Base-by-base conservation (phyloP, 2,329 filamentous ascomycete genomes). In the Trichoderma breve region DNA sequence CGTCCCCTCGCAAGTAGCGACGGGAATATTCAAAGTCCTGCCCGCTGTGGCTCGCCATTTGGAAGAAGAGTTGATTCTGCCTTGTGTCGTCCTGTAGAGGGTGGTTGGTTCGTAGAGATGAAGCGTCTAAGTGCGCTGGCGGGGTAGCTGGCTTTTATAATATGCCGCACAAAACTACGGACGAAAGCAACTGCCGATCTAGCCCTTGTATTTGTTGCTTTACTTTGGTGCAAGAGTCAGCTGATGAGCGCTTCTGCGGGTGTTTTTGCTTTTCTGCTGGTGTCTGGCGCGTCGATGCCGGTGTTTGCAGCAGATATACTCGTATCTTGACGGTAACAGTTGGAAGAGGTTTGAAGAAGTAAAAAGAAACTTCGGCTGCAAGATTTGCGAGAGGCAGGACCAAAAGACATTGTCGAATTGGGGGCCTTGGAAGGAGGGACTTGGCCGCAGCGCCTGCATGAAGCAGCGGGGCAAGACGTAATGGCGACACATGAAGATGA, bases 1-100 rank as follows among this genome's bases (percentile, higher is more conserved):
- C 84, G 72, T 88, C 86, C 73, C 88, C 87, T 70, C 86, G 85
- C 79, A 87, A 84, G 77, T 88, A 84, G 73, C 85, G 85, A 73
- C 84, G 82, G 82, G 83, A 77, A 24, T 71, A 58, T 70, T 87
- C 84, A 76, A 81, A 82, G 58, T 89, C 87, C 77, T 89, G 88
- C 64, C 82, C 81, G 77, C 89, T 87, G 84, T 89, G 89, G 76
- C 83, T 82, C 74, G 82, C 79, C 81, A 83, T 84, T 69, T 53
- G 36, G 18, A 12, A 30, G 57, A 30, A 65, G 39, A 34, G 39
- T 53, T 55, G 68, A 61, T 57, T 6, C 66, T 57, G 63, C 28
- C 47, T 53, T 53, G 39, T 65, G 51, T 36, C 32, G 51, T 43
- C 55, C 11, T 28, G 51, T 21, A 34, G n/a, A 67, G 24, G 34